Percentiles rank a stretch among this genome's conserved stretches.
Evolutionary conservation across 1,139 yeast species (phyloP).

Genomic region (Suhomyces kunorum): DNA sequence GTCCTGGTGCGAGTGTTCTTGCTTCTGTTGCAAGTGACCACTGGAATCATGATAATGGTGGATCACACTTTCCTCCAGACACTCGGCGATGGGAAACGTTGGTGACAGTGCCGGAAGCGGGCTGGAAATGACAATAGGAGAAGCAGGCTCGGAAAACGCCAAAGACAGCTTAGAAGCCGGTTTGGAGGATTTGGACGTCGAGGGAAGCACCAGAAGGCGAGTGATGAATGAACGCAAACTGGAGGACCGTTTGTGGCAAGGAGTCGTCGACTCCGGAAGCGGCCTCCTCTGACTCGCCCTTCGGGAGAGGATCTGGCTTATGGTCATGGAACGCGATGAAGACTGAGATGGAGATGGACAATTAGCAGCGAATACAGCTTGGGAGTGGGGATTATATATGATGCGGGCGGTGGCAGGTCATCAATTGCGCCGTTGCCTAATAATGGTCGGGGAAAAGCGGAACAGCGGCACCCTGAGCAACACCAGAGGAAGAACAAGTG

Average conservation of each 20-base stretch:
- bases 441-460: too few relatives aligned
- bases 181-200: constrained; percentile 1
- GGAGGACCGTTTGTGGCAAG: neutral
- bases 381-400: constrained; percentile 2
- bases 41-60: too few relatives aligned
- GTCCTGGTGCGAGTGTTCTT: too few relatives aligned
- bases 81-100: too few relatives aligned
- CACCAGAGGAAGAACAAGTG: too few relatives aligned
- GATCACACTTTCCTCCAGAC: too few relatives aligned
- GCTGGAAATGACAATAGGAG: constrained; percentile 3
- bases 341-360: neutral
- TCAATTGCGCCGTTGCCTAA: too few relatives aligned
- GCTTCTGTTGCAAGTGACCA: too few relatives aligned
- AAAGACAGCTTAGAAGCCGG: neutral
- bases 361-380: too few relatives aligned
- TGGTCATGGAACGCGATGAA: constrained; percentile 2
- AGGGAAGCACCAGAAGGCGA: constrained; percentile 2
- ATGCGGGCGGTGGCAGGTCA: too few relatives aligned
- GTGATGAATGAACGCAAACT: constrained; percentile 2
- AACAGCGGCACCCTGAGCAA: too few relatives aligned
- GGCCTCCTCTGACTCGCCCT: constrained; percentile 2
- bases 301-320: constrained; percentile 8
- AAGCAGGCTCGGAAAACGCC: neutral
- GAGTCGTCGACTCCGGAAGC: neutral
- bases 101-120: constrained; percentile 1